Conservation (phyloP, 768 basidiomycete genomes). For the Tricholoma bakamatsutake region DNA sequence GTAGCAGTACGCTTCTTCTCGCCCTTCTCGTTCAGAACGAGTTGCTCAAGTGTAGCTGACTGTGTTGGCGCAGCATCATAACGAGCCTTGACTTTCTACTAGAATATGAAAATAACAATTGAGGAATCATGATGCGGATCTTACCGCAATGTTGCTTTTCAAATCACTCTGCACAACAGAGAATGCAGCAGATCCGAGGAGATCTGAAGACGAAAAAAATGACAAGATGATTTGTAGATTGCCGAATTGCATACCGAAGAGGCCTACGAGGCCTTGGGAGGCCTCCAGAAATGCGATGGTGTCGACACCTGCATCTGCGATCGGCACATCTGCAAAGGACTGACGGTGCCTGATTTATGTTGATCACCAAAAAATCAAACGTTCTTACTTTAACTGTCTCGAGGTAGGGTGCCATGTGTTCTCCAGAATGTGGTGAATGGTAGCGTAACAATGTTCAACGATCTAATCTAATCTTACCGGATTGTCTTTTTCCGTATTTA, state of each 20-base stretch:
- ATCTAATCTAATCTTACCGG: constrained; percentile 26
- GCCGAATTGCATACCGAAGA: constrained; percentile 68
- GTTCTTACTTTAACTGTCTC: constrained; percentile 56
- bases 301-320: constrained; percentile 84
- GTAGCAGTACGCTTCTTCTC: constrained; percentile 89
- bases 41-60: constrained; percentile 76
- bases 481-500: no score
- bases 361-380: neutral
- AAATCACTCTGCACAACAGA: constrained; percentile 78
- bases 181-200: constrained; percentile 85
- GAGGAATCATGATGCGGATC: constrained; percentile 15
- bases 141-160: constrained; percentile 85
- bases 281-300: constrained; percentile 87
- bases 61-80: constrained; percentile 59
- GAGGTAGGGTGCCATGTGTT: constrained; percentile 68
- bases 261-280: constrained; percentile 75
- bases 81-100: constrained; percentile 84
- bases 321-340: constrained; percentile 92
- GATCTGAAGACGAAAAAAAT: constrained; percentile 42
- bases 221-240: neutral
- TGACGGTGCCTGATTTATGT: constrained; percentile 24
- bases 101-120: neutral
- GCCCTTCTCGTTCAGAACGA: constrained; percentile 77
- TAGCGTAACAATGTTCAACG: neutral
- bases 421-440: neutral